Evolutionary conservation across 768 basidiomycete species (phyloP), one percentile per base, ranked within the genome.

Genomic region (Leccinum sublutescens): DNA sequence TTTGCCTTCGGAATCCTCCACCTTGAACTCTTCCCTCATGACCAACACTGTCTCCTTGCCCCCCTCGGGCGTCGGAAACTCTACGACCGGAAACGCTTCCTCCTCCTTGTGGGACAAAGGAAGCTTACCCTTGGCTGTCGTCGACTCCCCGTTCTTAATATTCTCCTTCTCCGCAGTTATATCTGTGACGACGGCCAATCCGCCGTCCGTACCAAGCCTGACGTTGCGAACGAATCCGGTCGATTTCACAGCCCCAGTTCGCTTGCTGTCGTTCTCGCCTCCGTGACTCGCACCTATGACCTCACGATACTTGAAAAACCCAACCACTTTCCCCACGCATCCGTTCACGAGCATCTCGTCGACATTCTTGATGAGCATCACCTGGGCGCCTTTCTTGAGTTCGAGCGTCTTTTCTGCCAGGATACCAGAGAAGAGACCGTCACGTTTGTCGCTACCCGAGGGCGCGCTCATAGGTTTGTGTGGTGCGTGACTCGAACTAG

Each of bases 331-430:
- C 31, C 31, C 88, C 55, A 88, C 82, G 40, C 80, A 82, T 1
- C 88, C 88, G 65, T 90, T 90, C 52, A 88, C 88, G n/a, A 89
- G 79, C 36, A 77, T 64, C 29, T 68, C 73, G 38, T 81, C 85
- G 49, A 84, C 75, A 11, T 33, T 33, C 31, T 88, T 88, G 70
- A 89, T 79, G 29, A 89, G 76, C 86, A 87, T 88, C 9, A 82
- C 81, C 64, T 89, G 88, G 10, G 85, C 82, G 38, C 81, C 80
- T 19, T 78, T 65, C 66, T 88, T 88, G 54, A 92, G 79, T 3
- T 76, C 72, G 10, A 92, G 77, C 3, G 66, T 68, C 47, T 74
- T 74, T 33, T 84, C 81, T 1, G 87, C 87, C 68, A 90, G 82
- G 68, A 91, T 80, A 64, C 81, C 85, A 23, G 78, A 74, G 19